Evolutionary conservation across 352 stramenopile genomes (phyloP).

Genomic region (Phytopythium helicoides): DNA sequence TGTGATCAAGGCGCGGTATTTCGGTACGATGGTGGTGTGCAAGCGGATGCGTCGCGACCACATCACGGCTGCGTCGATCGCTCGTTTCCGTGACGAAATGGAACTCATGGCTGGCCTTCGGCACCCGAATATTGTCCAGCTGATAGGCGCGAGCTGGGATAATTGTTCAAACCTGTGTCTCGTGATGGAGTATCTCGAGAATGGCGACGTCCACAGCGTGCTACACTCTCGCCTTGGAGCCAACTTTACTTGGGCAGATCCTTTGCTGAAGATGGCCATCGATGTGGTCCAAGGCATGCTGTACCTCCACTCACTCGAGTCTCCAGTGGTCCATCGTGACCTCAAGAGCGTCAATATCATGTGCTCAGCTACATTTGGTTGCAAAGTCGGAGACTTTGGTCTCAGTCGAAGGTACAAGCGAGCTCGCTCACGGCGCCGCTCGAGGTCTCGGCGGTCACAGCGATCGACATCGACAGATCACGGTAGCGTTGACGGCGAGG

Average conservation of each 20-base stretch:
- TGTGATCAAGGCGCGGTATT: constrained; percentile 88
- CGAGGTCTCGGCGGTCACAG: not conserved
- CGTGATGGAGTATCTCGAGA: constrained; percentile 90
- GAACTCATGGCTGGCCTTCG: constrained; percentile 83
- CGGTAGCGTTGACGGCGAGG: not conserved
- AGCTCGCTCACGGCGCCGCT: not conserved
- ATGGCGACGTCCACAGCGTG: constrained; percentile 86
- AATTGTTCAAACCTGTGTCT: constrained; percentile 88
- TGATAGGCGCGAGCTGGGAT: constrained; percentile 88
- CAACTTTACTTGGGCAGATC: constrained; percentile 83
- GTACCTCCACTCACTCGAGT: constrained; percentile 84
- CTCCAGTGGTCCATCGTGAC: constrained; percentile 81
- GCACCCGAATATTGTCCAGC: constrained; percentile 89
- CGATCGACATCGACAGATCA: not conserved
- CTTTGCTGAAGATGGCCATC: constrained; percentile 85
- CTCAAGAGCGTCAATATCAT: constrained; percentile 89
- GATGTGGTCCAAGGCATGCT: constrained; percentile 86
- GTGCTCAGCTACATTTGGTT: constrained; percentile 85
- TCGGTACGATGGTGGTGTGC: constrained; percentile 85
- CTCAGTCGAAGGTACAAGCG: constrained; percentile 78
- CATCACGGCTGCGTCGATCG: constrained; percentile 67
- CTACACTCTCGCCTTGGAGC: constrained; percentile 78
- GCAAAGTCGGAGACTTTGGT: constrained; percentile 88
- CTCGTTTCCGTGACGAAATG: constrained; percentile 84
- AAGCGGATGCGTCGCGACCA: constrained; percentile 86